Evolutionary conservation across 2,329 filamentous ascomycete genomes (phyloP).

Genomic region (Cryoendolithus antarcticus): DNA sequence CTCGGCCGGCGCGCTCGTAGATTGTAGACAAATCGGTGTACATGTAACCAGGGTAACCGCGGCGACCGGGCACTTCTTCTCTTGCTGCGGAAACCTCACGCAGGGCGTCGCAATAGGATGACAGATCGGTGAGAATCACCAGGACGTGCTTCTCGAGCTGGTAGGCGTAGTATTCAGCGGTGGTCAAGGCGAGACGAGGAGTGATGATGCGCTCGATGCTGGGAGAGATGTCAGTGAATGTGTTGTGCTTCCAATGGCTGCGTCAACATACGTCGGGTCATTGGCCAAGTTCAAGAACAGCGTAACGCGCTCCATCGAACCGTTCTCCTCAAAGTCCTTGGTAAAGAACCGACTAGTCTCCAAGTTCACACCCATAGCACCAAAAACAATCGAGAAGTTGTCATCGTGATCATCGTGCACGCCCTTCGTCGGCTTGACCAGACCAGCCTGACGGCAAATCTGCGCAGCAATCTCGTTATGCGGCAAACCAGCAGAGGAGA

Average conservation of each 20-base stretch:
- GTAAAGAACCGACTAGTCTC: slow-evolving; percentile 98
- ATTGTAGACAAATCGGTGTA: slow-evolving; percentile 99
- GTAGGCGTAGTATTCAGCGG: slow-evolving; percentile 99
- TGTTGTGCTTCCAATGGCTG: neutral
- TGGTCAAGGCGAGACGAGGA: slow-evolving; percentile 91
- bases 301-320: slow-evolving; percentile 91
- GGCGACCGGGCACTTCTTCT: slow-evolving; percentile 97
- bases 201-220: slow-evolving; percentile 99
- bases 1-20: slow-evolving; percentile 97
- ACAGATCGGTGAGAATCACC: slow-evolving; percentile 95
- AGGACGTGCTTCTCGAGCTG: slow-evolving; percentile 99
- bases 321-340: slow-evolving; percentile 96
- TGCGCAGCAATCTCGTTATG: slow-evolving; percentile 99
- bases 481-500: slow-evolving; percentile 93
- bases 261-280: slow-evolving; percentile 69
- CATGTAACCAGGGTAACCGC: slow-evolving; percentile 99
- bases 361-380: slow-evolving; percentile 99
- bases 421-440: slow-evolving; percentile 82
- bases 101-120: slow-evolving; percentile 95
- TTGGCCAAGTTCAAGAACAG: slow-evolving; percentile 99
- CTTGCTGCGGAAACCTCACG: slow-evolving; percentile 96
- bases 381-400: slow-evolving; percentile 99
- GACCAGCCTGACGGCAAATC: slow-evolving; percentile 91
- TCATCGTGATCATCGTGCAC: slow-evolving; percentile 95
- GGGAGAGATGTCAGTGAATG: slow-evolving; percentile 15